Percentiles rank a stretch among this genome's conserved stretches.
Evolutionary conservation across 345 rosid species (phyloP).

Genomic region (Camelina hispida): DNA sequence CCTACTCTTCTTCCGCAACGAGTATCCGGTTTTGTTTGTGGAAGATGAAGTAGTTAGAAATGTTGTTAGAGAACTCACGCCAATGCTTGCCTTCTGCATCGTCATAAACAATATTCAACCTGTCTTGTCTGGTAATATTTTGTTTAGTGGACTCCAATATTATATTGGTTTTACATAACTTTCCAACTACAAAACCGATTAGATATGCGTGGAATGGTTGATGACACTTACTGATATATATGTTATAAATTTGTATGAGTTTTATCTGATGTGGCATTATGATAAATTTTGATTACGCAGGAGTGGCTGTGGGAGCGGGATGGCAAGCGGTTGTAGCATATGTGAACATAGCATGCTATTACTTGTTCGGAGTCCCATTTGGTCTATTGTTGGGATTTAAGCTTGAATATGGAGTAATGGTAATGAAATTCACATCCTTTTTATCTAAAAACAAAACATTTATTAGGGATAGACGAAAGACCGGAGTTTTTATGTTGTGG

Average conservation of each 20-base stretch:
- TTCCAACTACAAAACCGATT: neutral
- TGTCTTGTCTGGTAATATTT: constrained; percentile 75
- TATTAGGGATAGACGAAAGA: neutral
- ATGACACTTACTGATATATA: neutral
- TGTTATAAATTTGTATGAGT: neutral
- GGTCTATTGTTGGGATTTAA: constrained; percentile 74
- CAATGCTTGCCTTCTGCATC: constrained; percentile 71
- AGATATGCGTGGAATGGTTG: neutral
- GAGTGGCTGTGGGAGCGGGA: constrained; percentile 89
- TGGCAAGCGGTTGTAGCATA: constrained; percentile 79
- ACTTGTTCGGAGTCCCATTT: constrained; percentile 69
- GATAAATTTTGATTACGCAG: constrained; percentile 38
- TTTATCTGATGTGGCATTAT: neutral
- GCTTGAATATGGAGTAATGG: constrained; percentile 64
- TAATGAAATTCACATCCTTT: constrained; percentile 33
- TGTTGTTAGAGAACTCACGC: constrained; percentile 68
- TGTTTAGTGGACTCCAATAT: neutral
- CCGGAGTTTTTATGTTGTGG: neutral
- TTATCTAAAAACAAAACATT: neutral
- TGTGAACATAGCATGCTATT: constrained; percentile 75
- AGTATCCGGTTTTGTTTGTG: constrained; percentile 73
- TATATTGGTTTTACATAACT: neutral
- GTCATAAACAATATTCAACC: constrained; percentile 81
- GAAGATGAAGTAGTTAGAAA: constrained; percentile 53
- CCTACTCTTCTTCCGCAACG: constrained; percentile 46